Evolutionary conservation across 1,284 basidiomycete species (phyloP).

Genomic region (Ceratobasidium papillatum): DNA sequence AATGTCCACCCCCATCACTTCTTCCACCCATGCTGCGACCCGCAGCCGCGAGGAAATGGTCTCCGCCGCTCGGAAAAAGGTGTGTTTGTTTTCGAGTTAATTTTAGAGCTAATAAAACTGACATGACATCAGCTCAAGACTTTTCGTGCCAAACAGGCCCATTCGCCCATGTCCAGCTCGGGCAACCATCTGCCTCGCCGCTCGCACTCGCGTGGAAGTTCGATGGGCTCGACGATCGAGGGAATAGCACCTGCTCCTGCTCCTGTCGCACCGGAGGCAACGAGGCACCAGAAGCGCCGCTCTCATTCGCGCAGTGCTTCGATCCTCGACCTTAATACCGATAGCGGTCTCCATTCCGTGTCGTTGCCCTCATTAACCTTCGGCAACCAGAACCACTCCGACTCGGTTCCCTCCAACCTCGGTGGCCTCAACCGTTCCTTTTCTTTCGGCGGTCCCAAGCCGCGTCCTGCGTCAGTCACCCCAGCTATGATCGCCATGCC

Average conservation of each 20-base stretch:
- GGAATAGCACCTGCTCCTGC: not conserved
- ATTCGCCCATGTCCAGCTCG: conserved; percentile 14
- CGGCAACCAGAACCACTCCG: not conserved
- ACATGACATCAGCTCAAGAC: conserved; percentile 26
- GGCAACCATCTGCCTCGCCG: conserved; percentile 61
- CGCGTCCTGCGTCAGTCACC: not conserved
- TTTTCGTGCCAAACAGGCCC: conserved; percentile 34
- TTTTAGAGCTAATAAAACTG: conserved; percentile 4
- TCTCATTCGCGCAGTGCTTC: conserved; percentile 39
- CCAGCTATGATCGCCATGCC: conserved; percentile 13
- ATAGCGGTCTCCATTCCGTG: not conserved
- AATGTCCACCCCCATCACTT: not conserved
- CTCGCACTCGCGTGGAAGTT: conserved; percentile 67
- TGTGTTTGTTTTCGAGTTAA: not conserved
- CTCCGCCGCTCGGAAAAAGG: conserved; percentile 30
- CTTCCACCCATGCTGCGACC: not conserved
- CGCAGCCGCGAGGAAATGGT: conserved; percentile 38
- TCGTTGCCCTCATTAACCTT: conserved; percentile 21
- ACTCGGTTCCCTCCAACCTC: conserved; percentile 14
- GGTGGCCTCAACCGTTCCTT: conserved; percentile 57
- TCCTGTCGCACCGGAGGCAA: conserved; percentile 17
- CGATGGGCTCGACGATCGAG: not conserved
- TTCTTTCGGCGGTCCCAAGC: conserved; percentile 47
- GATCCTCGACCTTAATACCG: conserved; percentile 14
- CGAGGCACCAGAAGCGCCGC: conserved; percentile 34